These are phyloP conservation scores for Trichosporon sp. DNA, from an alignment of 1,284 basidiomycete genomes.

Conservation along the genomic window DNA sequence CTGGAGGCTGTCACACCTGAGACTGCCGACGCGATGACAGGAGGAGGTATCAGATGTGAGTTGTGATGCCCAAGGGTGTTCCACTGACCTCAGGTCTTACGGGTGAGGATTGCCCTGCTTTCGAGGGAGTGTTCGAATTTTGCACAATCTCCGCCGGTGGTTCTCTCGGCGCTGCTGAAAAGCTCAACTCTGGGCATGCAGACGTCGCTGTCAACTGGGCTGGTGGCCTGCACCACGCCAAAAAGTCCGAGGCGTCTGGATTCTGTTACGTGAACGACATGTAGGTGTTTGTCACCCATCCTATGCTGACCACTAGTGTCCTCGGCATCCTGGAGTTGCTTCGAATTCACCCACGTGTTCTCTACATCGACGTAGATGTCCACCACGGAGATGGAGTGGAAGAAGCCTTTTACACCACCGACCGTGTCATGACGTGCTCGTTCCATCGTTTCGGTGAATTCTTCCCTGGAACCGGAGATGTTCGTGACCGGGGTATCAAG, in stretches of 20 bases:
- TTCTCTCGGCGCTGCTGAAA: slow-evolving; percentile 80
- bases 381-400: slow-evolving; percentile 99
- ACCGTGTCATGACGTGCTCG: slow-evolving; percentile 92
- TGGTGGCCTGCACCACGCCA: slow-evolving; percentile 95
- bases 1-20: slow-evolving; percentile 85
- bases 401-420: slow-evolving; percentile 97
- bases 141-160: slow-evolving; percentile 96
- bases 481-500: slow-evolving; percentile 78
- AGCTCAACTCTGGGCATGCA: slow-evolving; percentile 75
- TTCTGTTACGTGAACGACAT: slow-evolving; percentile 96
- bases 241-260: slow-evolving; percentile 92
- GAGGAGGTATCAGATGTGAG: slow-evolving; percentile 78
- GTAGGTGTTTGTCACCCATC: slow-evolving; percentile 36
- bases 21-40: slow-evolving; percentile 79
- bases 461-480: slow-evolving; percentile 91
- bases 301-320: slow-evolving; percentile 63
- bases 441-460: slow-evolving; percentile 98
- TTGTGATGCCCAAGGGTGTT: slow-evolving; percentile 29
- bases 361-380: slow-evolving; percentile 98
- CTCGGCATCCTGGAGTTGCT: slow-evolving; percentile 85
- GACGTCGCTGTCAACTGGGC: slow-evolving; percentile 98
- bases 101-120: slow-evolving; percentile 94
- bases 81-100: slow-evolving; percentile 66
- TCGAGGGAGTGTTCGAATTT: slow-evolving; percentile 96
- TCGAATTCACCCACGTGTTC: slow-evolving; percentile 73